These are phyloP conservation scores for Ilyonectria sp. DNA, from an alignment of 2,329 filamentous ascomycete species.

Conservation along the genomic window DNA sequence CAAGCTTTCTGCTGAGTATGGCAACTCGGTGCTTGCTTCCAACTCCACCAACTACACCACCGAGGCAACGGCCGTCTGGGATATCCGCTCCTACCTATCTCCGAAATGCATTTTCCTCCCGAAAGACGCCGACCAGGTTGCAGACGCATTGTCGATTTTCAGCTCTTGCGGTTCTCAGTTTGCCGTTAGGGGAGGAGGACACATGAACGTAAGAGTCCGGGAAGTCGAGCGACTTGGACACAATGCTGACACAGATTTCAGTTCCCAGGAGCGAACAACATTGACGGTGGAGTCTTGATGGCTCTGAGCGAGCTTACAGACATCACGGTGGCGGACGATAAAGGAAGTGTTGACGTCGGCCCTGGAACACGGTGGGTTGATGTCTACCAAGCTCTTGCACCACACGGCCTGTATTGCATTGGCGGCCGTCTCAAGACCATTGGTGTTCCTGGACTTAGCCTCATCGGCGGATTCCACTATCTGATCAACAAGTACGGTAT, in stretches of 20 bases:
- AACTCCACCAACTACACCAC: slow-evolving; percentile 11
- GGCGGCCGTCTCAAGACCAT: slow-evolving; percentile 39
- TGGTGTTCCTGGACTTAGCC: slow-evolving; percentile 35
- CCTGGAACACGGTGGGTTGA: slow-evolving; percentile 39
- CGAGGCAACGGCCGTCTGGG: slow-evolving; percentile 9
- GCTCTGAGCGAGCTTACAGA: slow-evolving; percentile 37
- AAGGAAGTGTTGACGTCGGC: slow-evolving; percentile 33
- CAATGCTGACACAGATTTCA: background rate
- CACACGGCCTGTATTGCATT: slow-evolving; percentile 27
- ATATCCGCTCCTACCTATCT: slow-evolving; percentile 1
- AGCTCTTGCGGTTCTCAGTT: slow-evolving; percentile 25
- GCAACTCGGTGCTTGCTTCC: background rate
- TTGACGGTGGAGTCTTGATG: slow-evolving; percentile 32
- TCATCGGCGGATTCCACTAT: slow-evolving; percentile 41
- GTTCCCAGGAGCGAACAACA: slow-evolving; percentile 37
- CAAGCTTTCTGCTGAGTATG: background rate
- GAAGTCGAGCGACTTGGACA: background rate
- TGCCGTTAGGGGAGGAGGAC: slow-evolving; percentile 40
- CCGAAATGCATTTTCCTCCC: slow-evolving; percentile 17
- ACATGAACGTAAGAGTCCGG: slow-evolving; percentile 37
- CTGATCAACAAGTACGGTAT: slow-evolving; percentile 48
- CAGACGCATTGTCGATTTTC: background rate
- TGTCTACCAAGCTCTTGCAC: slow-evolving; percentile 31
- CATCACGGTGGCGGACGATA: slow-evolving; percentile 27
- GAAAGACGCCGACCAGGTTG: slow-evolving; percentile 3